Conservation (phyloP, 768 basidiomycete genomes). For the Serendipita indica region DNA sequence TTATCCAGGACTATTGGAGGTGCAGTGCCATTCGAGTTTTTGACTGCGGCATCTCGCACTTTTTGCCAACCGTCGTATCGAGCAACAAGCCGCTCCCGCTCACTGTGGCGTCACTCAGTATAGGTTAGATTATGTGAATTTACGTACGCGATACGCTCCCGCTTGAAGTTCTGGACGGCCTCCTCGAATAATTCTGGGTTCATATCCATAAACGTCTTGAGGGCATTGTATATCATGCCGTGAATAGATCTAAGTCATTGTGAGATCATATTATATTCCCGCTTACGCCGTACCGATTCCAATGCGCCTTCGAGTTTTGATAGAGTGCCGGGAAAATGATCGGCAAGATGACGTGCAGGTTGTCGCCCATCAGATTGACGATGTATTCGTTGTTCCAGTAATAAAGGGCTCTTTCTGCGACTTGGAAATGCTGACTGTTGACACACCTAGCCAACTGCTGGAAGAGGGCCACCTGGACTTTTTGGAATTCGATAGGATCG, state of each 20-base stretch:
- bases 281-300: constrained; percentile 80
- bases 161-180: constrained; percentile 84
- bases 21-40: constrained; percentile 52
- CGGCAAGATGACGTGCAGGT: constrained; percentile 72
- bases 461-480: constrained; percentile 87
- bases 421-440: constrained; percentile 99
- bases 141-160: constrained; percentile 68
- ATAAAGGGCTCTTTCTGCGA: constrained; percentile 88
- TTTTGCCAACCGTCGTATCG: constrained; percentile 86
- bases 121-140: not conserved
- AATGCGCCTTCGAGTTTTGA: constrained; percentile 90
- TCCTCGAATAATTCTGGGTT: constrained; percentile 94
- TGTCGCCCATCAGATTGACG: constrained; percentile 97
- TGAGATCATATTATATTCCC: not conserved
- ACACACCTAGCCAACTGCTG: constrained; percentile 91
- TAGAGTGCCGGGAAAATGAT: constrained; percentile 96
- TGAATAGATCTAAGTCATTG: constrained; percentile 68
- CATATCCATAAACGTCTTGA: constrained; percentile 98
- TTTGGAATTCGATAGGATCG: constrained; percentile 89
- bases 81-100: constrained; percentile 68
- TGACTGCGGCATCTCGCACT: constrained; percentile 58
- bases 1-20: constrained; percentile 51
- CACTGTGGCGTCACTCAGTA: constrained; percentile 33
- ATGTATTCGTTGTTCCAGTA: constrained; percentile 99
- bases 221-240: constrained; percentile 96